phyloP scores from a whole-genome alignment of 139 green algal genomes.

The Picochlorum sp. region DNA sequence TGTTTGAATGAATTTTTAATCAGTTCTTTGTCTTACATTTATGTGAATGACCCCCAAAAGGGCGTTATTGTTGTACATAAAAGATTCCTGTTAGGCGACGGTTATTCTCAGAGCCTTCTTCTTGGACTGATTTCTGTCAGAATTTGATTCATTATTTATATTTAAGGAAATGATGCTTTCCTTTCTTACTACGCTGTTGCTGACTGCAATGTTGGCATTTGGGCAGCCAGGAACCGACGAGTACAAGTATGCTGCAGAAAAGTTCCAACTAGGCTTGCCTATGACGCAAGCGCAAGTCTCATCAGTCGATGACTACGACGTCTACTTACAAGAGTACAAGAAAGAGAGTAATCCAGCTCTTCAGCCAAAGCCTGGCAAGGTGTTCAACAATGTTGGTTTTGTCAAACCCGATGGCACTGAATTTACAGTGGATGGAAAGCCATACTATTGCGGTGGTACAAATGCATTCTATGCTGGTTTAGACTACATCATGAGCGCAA shows the following conservation, averaged over 20 bases:
- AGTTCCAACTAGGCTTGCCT: background rate
- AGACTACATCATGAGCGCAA: background rate
- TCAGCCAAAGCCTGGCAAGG: background rate
- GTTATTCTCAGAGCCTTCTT: no score
- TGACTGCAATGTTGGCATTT: slow-evolving; percentile 3
- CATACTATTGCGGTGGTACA: slow-evolving; percentile 24
- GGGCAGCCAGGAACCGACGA: background rate
- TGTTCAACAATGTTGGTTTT: slow-evolving; percentile 6
- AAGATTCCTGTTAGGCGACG: no score
- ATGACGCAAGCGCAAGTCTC: background rate
- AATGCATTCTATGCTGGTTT: slow-evolving; percentile 16
- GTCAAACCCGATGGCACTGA: slow-evolving; percentile 6
- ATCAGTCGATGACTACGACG: background rate
- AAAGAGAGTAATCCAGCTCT: background rate
- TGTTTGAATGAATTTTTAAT: no score
- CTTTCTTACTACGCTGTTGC: no score
- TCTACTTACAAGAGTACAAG: background rate
- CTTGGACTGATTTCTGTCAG: no score
- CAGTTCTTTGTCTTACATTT: no score
- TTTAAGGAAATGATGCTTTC: no score
- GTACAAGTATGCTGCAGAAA: background rate
- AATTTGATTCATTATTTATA: no score
- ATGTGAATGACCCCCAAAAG: no score
- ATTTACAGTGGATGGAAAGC: slow-evolving; percentile 19
- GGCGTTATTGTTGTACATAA: no score